Percentiles rank a stretch among this genome's conserved stretches.
phyloP scores from a whole-genome alignment of 768 basidiomycete genomes.

The Cyathus striatus region DNA sequence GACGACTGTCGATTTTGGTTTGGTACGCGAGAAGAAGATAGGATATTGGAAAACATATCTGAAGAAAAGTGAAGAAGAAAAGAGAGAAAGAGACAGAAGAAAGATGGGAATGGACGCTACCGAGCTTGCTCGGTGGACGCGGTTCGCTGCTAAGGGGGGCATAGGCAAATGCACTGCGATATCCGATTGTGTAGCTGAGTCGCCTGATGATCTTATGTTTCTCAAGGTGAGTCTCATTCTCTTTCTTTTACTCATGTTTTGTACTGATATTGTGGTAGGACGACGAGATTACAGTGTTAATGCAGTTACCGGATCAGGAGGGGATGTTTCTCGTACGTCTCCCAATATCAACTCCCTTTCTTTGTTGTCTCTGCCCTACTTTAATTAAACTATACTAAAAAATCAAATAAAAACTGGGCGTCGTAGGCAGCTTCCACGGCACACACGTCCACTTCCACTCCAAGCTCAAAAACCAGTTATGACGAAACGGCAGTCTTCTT shows the following conservation, averaged over 20 bases:
- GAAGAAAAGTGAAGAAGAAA: too few species aligned
- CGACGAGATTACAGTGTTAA: constrained; percentile 74
- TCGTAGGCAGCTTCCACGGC: constrained; percentile 71
- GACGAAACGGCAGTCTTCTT: constrained; percentile 51
- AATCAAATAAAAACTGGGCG: too few species aligned
- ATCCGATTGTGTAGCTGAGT: constrained; percentile 72
- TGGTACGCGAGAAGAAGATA: too few species aligned
- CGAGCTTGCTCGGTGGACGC: not conserved
- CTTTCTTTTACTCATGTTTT: not conserved
- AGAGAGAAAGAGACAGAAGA: too few species aligned
- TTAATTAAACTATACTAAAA: too few species aligned
- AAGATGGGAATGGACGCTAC: not conserved
- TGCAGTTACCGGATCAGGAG: constrained; percentile 55
- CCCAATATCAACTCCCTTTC: too few species aligned
- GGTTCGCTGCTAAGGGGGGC: constrained; percentile 67
- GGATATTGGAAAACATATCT: too few species aligned
- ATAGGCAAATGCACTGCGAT: constrained; percentile 76
- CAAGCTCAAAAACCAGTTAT: constrained; percentile 78
- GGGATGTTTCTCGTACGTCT: constrained; percentile 54
- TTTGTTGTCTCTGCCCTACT: too few species aligned
- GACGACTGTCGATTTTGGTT: too few species aligned
- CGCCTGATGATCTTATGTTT: constrained; percentile 80
- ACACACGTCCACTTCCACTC: constrained; percentile 62
- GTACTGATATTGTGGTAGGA: constrained; percentile 36
- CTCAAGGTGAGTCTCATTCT: constrained; percentile 49